A percentile compares a stretch with the other conserved stretches of the same genome.
phyloP scores from a whole-genome alignment of 2,329 filamentous ascomycete genomes.

The Knufia fluminis region DNA sequence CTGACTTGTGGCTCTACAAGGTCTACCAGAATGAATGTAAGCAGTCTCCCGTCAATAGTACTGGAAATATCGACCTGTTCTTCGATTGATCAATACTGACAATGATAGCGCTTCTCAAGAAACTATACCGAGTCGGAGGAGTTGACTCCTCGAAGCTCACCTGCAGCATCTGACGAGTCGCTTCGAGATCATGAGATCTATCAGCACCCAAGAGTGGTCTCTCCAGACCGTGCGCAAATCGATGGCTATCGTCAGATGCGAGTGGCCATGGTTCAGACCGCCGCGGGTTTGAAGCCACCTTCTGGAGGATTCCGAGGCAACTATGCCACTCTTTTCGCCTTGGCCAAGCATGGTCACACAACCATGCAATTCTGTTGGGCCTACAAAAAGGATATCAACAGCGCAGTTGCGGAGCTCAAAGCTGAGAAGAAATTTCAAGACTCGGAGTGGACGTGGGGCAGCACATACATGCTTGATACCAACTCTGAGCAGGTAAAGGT shows the following conservation, averaged over 20 bases:
- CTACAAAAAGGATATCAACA: slow-evolving; percentile 7
- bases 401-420: slow-evolving; percentile 1
- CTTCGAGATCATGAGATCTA: background rate
- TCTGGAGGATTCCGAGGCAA: slow-evolving; percentile 14
- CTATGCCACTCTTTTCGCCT: slow-evolving; percentile 9
- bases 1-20: background rate
- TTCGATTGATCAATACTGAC: background rate
- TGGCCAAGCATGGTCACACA: slow-evolving; percentile 9
- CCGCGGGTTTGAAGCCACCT: slow-evolving; percentile 10
- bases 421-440: background rate
- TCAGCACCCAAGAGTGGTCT: background rate
- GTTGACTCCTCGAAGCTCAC: background rate
- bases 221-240: background rate
- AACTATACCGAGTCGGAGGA: slow-evolving; percentile 3
- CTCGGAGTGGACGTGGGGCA: background rate
- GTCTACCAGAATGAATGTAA: background rate
- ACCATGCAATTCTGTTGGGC: slow-evolving; percentile 11
- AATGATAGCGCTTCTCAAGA: background rate
- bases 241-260: slow-evolving; percentile 8
- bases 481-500: background rate
- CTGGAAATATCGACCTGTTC: background rate
- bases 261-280: slow-evolving; percentile 10
- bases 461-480: background rate
- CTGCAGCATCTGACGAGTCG: slow-evolving; percentile 3
- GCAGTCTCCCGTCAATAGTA: background rate